Base-by-base conservation (phyloP, 306 rosid species). In the Hippophae tibetana region DNA sequence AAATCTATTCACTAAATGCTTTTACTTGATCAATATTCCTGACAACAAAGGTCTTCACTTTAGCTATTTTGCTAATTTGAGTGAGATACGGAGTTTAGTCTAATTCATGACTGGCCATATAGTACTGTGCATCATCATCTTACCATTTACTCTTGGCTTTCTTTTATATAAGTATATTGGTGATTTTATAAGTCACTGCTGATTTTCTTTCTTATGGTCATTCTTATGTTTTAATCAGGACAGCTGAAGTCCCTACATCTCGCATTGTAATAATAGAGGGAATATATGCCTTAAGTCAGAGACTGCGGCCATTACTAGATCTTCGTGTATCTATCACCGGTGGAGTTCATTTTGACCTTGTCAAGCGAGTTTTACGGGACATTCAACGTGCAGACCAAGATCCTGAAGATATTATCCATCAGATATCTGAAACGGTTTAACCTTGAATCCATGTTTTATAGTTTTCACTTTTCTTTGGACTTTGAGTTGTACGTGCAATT, bases 321-420 rank as follows among this genome's bases (percentile, higher is more conserved):
- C 99, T 92, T 65, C 95, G 99, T 23, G 95, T 92, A 59, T 92
- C 99, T 62, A 78, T 92, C 69, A 92, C 99, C 0, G 99, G 99
- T 59, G 99, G 99, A 73, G 89, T 92, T 66, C 99, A 92, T 73
- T 92, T 92, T 74, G 99, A 92, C 69, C 90, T 92, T 67, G 99
- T 92, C 60, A 92, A 92, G 74, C 95, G 99, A 61, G 99, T 92
- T 64, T 74, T 92, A 69, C 86, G 99, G 45, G 99, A 92, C 77
- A 92, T 88, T 56, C 99, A 92, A 60, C 94, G 99, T 68, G 99
- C 80, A n/a, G 95, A 82, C 69, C 99, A 92, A 80, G 94, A 84
- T 67, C 99, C 99, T 65, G 96, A 88, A 84, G 97, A 92, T 75
- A 92, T 92, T 56, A 92, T 92, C 73, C 95, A 92, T 66, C 99